Evolutionary conservation across 176 grass and related monocot species (phyloP).

Genomic region (Aegilops tauschii): DNA sequence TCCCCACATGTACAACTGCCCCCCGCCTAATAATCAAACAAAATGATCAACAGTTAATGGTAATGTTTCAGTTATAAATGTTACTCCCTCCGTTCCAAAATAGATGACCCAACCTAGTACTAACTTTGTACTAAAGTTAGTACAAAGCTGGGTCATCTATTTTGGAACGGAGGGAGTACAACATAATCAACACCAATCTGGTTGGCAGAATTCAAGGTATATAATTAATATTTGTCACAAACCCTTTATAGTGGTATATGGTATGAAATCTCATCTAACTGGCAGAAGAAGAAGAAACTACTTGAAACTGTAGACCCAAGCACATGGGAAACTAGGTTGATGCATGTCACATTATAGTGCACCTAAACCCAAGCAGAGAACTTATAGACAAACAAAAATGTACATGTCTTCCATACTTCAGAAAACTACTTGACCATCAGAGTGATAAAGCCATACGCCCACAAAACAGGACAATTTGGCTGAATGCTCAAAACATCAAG

Average conservation of each 20-base stretch:
- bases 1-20: conserved; percentile 99
- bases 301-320: not conserved
- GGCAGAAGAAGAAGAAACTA: not conserved
- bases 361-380: conserved; percentile 3
- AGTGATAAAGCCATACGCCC: not conserved
- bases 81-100: not conserved
- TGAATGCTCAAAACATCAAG: not conserved
- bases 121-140: no score
- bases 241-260: not conserved
- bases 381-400: not conserved
- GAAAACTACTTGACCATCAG: not conserved
- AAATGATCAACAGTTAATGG: conserved; percentile 12
- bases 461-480: not conserved
- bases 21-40: conserved; percentile 53
- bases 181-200: not conserved
- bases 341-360: not conserved
- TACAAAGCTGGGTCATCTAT: no score
- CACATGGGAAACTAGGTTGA: not conserved
- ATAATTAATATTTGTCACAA: conserved; percentile 3
- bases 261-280: not conserved
- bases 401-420: not conserved
- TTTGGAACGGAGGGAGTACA: not conserved
- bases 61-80: not conserved
- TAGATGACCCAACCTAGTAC: no score
- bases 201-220: conserved; percentile 11